Percentiles rank a stretch among this genome's conserved stretches.
phyloP scores from a whole-genome alignment of 495 filamentous ascomycete genomes.

The Elasticomyces elasticus region DNA sequence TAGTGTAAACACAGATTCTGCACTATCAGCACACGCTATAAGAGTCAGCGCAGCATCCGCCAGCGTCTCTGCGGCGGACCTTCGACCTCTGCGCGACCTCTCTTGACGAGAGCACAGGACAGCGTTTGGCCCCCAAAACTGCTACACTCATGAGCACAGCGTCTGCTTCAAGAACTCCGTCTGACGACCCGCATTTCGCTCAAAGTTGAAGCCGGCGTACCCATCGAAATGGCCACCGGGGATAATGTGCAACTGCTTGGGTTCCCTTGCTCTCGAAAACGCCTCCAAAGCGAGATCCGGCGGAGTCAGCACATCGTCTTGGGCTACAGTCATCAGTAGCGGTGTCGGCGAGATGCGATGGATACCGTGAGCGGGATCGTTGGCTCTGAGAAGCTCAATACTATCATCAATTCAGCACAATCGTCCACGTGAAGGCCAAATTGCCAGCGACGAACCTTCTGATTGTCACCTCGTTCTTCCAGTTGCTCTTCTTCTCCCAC shows the following conservation, averaged over 20 bases:
- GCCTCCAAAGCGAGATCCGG: slow-evolving; percentile 11
- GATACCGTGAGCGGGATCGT: slow-evolving; percentile 21
- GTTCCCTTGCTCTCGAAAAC: slow-evolving; percentile 24
- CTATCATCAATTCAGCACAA: not conserved
- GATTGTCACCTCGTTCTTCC: slow-evolving; percentile 23
- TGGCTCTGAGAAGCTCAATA: not conserved
- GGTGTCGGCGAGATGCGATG: slow-evolving; percentile 31
- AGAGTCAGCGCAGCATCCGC: too few species aligned
- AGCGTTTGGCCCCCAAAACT: too few species aligned
- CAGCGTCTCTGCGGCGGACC: too few species aligned
- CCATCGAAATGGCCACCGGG: slow-evolving; percentile 27
- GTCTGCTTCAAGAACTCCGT: slow-evolving; percentile 23
- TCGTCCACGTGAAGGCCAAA: not conserved
- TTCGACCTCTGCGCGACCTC: too few species aligned
- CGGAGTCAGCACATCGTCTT: slow-evolving; percentile 22
- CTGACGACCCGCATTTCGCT: slow-evolving; percentile 19
- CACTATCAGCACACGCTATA: too few species aligned
- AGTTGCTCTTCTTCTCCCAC: slow-evolving; percentile 13
- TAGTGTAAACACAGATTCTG: too few species aligned
- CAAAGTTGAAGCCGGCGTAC: slow-evolving; percentile 24
- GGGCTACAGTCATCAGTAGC: slow-evolving; percentile 26
- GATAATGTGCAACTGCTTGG: slow-evolving; percentile 27
- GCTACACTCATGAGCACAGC: slow-evolving; percentile 10
- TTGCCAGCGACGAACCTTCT: slow-evolving; percentile 18
- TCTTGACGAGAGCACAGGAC: too few species aligned